Evolutionary conservation across 345 rosid species (phyloP), one percentile per base, ranked within the genome.

Genomic region (Aethionema arabicum): DNA sequence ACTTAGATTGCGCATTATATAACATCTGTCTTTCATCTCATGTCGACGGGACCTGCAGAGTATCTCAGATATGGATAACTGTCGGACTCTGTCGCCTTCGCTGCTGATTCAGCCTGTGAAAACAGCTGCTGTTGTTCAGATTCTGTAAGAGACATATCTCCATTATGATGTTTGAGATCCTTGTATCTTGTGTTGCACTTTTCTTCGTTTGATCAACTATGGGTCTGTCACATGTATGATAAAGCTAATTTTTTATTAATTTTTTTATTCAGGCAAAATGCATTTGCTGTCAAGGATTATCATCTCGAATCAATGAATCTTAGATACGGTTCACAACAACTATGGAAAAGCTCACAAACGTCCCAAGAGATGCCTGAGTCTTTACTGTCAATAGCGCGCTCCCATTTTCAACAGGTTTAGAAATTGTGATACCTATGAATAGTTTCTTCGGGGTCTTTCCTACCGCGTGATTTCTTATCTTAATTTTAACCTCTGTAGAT

Each of bases 381-480:
- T 81, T 76, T 92, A 57, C 52, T 82, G 50, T 70, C 81, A 59
- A 59, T 68, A 70, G 87, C 91, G 44, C 79, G 85, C 35, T 66
- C 77, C 27, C 83, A 85, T 64, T 75, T 89, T 63, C 80, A 75
- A 43, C 91, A 87, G 93, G 98, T 92, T 70, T 36, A 13, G 44
- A 59, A 63, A 57, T 66, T 27, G 48, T 30, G 64, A 43, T 56
- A 55, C 7, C 12, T 44, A 33, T 50, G 31, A 52, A 30, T 58
- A 44, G 8, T 30, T 21, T 38, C 47, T 43, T 59, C 32, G 31
- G 13, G 37, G 64, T 70, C 54, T 58, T 50, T 58, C 52, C 48
- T 32, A 38, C 30, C 53, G 9, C 44, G 45, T 7, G 32, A 16
- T 16, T 31, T 37, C 40, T 29, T 12, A 71, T 64, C 39, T 38